These are phyloP conservation scores for Eremochloa ophiuroides DNA, from an alignment of 176 grass and related monocot genomes.

Conservation along the genomic window DNA sequence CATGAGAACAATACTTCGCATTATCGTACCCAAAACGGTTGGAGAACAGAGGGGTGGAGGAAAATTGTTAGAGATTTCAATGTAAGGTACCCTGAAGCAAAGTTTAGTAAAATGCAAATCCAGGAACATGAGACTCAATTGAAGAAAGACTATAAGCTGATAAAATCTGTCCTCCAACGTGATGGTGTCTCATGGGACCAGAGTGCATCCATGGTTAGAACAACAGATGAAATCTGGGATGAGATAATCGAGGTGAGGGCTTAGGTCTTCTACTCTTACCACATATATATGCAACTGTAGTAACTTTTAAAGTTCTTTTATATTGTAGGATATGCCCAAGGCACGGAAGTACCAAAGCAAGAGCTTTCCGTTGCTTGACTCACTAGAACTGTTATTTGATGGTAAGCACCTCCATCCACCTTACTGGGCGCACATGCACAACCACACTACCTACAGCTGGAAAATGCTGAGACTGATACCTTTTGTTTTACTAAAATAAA, in stretches of 20 bases:
- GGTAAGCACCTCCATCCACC: constrained; percentile 4
- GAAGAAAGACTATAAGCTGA: constrained; percentile 45
- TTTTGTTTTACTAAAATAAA: constrained; percentile 11
- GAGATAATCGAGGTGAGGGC: constrained; percentile 47
- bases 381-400: constrained; percentile 37
- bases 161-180: constrained; percentile 43
- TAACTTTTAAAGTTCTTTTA: constrained; percentile 1
- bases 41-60: constrained; percentile 44
- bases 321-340: constrained; percentile 41
- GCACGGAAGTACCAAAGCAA: constrained; percentile 48
- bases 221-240: constrained; percentile 54
- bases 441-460: not conserved
- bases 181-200: constrained; percentile 46
- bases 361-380: constrained; percentile 41
- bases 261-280: not conserved
- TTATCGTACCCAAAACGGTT: constrained; percentile 43
- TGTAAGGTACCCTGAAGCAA: constrained; percentile 40
- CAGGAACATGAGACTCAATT: constrained; percentile 49
- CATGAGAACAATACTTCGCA: constrained; percentile 37
- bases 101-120: constrained; percentile 49
- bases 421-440: not conserved
- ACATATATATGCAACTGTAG: not conserved
- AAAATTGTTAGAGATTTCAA: constrained; percentile 44
- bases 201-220: constrained; percentile 43
- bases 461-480: constrained; percentile 1